phyloP scores from a whole-genome alignment of 75 land plant genomes.

The Selaginella moellendorffii region DNA sequence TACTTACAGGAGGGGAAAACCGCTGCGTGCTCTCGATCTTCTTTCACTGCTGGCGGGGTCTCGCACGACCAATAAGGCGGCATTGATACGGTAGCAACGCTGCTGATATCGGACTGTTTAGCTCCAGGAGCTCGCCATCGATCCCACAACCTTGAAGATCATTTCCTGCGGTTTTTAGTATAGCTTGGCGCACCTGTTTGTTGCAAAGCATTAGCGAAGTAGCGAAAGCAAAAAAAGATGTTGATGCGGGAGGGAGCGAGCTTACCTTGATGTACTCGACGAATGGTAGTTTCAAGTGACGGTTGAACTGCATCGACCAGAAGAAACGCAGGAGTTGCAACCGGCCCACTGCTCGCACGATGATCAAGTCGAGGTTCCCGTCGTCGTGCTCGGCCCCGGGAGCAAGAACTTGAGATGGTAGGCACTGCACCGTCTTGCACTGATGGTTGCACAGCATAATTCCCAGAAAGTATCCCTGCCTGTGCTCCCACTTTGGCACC shows the following conservation, averaged over 20 bases:
- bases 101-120: conserved; percentile 50
- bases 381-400: conserved; percentile 87
- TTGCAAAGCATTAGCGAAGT: no score
- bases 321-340: conserved; percentile 56
- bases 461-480: conserved; percentile 58
- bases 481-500: conserved; percentile 67
- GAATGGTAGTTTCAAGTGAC: conserved; percentile 70
- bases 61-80: conserved; percentile 46
- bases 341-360: conserved; percentile 66
- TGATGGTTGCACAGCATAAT: conserved; percentile 80
- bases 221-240: no score
- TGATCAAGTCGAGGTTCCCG: conserved; percentile 45
- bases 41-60: background rate
- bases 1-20: background rate
- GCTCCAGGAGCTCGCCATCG: conserved; percentile 59
- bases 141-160: conserved; percentile 63
- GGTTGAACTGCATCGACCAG: conserved; percentile 50
- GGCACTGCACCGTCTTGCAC: conserved; percentile 75
- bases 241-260: no score
- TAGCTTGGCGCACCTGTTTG: conserved; percentile 61
- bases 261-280: conserved; percentile 84
- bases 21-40: background rate
- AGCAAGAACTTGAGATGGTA: conserved; percentile 70
- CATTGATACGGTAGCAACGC: conserved; percentile 64
- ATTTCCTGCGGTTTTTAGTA: conserved; percentile 39